Conservation (phyloP, 2,329 filamentous ascomycete genomes). For the Daldinia sp. region DNA sequence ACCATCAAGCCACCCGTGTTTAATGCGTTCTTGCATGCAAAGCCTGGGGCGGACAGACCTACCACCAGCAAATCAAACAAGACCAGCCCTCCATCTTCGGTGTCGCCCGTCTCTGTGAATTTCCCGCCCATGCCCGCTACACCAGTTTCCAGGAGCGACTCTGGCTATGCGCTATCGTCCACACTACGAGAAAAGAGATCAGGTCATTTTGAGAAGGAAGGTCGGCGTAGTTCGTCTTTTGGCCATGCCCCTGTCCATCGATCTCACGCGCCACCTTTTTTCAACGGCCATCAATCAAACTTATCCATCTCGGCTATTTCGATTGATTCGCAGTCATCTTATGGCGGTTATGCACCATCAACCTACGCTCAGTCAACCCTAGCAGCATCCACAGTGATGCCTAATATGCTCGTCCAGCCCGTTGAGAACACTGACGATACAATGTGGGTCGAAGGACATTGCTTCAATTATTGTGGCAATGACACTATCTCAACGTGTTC, state of each 20-base stretch:
- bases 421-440: conserved; percentile 81
- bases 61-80: conserved; percentile 73
- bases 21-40: conserved; percentile 87
- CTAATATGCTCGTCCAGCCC: conserved; percentile 80
- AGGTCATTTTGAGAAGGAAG: conserved; percentile 80
- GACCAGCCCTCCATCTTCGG: conserved; percentile 68
- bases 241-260: conserved; percentile 73
- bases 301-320: conserved; percentile 67
- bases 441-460: conserved; percentile 87
- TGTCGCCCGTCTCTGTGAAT: conserved; percentile 79
- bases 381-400: conserved; percentile 87
- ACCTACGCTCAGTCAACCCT: conserved; percentile 87
- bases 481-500: conserved; percentile 71
- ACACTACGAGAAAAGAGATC: conserved; percentile 94
- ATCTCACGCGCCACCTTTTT: conserved; percentile 77
- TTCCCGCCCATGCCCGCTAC: conserved; percentile 81
- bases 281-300: conserved; percentile 69
- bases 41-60: conserved; percentile 78
- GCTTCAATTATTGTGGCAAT: conserved; percentile 70
- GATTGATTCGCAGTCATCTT: conserved; percentile 74
- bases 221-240: conserved; percentile 93
- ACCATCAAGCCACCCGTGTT: conserved; percentile 73
- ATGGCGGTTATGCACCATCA: conserved; percentile 80
- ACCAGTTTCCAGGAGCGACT: conserved; percentile 88
- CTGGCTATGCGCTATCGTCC: conserved; percentile 84